Base-by-base conservation (phyloP, 495 filamentous ascomycete species). In the Alectoria sarmentosa region DNA sequence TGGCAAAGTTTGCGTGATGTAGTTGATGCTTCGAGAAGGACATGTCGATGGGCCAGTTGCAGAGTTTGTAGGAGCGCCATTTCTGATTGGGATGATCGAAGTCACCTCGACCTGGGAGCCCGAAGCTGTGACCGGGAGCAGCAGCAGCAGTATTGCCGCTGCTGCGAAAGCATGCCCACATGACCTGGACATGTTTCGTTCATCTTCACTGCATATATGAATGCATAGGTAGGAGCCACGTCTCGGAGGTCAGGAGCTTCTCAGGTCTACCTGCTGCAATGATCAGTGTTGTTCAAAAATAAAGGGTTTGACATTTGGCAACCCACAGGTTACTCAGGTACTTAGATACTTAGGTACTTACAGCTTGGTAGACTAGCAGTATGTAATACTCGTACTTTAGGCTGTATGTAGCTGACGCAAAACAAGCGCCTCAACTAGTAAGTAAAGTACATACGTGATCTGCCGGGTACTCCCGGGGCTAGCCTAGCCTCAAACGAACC, bases 1-100 rank as follows among this genome's bases (percentile, higher is more conserved):
- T 57, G 89, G 88, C 44, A 92, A 76, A 13, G 83, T 83, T 68
- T 91, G 87, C 19, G 89, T 91, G 64, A 93, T 89, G 75, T 91
- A 91, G 73, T 93, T 92, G 65, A 89, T 83, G 5, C 87, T 90
- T 66, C 82, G 78, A 65, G 78, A 83, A 62, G 84, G 82, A 75
- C 90, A 92, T 19, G 82, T 83, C 36, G 70, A 34, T 32, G 57
- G 46, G 32, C 15, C 34, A 42, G 17, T 19, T 17, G 32, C 15
- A 60, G 56, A 39, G 5, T 56, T 30, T 26, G 28, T 4, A 11
- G 42, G 10, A 10, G 44, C 42, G n/a, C 57, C 28, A 32, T 10
- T 15, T 39, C n/a, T 48, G 48, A 30, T 38, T 2, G 46, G 30
- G n/a, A n/a, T n/a, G n/a, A n/a, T n/a, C n/a, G 56, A 30, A 30